These are phyloP conservation scores for Saccharomycopsis lassenensis DNA, from an alignment of 805 yeast species.

Conservation along the genomic window DNA sequence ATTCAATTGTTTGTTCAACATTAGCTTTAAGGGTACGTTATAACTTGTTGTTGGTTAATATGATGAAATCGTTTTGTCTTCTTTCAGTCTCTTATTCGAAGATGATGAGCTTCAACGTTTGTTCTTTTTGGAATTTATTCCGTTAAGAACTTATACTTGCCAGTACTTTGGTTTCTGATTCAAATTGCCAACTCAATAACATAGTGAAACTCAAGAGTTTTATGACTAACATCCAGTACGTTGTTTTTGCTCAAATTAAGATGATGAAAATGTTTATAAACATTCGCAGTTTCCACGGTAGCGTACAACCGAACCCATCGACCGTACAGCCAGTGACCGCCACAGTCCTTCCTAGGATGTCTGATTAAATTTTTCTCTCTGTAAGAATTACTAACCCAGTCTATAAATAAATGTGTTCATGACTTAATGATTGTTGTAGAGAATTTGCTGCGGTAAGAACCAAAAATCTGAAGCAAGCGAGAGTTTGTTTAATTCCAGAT, in stretches of 20 bases:
- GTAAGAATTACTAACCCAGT: no score
- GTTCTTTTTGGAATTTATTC: conserved; percentile 5
- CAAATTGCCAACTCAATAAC: background rate
- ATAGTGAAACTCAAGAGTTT: background rate
- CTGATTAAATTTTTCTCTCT: no score
- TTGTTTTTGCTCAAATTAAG: conserved; percentile 2
- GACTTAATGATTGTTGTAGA: no score
- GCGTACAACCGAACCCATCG: conserved; percentile 18
- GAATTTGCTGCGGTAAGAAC: no score
- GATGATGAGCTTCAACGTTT: conserved; percentile 18
- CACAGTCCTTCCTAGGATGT: conserved; percentile 17
- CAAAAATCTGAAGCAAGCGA: no score
- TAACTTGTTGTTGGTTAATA: background rate
- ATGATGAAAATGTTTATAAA: conserved; percentile 18
- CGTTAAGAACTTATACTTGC: conserved; percentile 18
- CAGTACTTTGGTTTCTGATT: conserved; percentile 20
- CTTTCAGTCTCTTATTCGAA: conserved; percentile 18
- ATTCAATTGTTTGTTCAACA: no score
- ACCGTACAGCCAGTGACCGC: conserved; percentile 20
- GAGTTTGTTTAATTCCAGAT: no score
- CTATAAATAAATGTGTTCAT: no score
- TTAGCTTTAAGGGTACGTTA: conserved; percentile 5
- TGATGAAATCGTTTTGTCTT: conserved; percentile 19
- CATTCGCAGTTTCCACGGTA: conserved; percentile 21
- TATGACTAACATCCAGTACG: background rate